A percentile compares a stretch with the other conserved stretches of the same genome.
Conservation (phyloP, 2,329 filamentous ascomycete species). For the Sporothrix inflata region DNA sequence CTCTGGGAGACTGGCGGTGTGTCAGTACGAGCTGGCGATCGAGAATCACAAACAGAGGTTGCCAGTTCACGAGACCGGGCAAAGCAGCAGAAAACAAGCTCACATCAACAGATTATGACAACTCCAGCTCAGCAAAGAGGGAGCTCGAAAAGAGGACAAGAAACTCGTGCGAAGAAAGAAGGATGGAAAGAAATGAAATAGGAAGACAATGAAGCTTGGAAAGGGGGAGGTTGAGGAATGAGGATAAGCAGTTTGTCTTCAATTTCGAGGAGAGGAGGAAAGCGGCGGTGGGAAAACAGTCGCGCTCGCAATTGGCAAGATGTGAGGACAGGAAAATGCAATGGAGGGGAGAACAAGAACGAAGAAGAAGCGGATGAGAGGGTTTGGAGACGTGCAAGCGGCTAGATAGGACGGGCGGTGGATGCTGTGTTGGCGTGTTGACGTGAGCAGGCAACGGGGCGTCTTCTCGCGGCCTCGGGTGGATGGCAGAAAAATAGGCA, state of each 20-base stretch:
- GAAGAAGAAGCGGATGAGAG: conserved; percentile 8
- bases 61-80: not conserved
- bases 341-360: not conserved
- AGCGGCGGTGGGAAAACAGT: conserved; percentile 5
- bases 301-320: conserved; percentile 14
- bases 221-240: not conserved
- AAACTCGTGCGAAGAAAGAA: conserved; percentile 4
- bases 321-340: conserved; percentile 16
- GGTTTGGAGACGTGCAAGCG: conserved; percentile 40
- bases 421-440: conserved; percentile 4
- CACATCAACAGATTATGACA: conserved; percentile 22
- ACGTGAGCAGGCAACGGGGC: not conserved
- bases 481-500: conserved; percentile 25
- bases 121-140: conserved; percentile 38
- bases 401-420: conserved; percentile 1
- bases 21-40: not conserved
- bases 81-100: not conserved
- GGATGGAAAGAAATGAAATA: not conserved
- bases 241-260: conserved; percentile 8
- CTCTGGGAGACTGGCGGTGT: conserved; percentile 12
- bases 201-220: not conserved
- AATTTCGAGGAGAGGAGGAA: not conserved
- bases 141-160: conserved; percentile 25
- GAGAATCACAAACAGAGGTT: not conserved
- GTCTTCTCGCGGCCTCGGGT: conserved; percentile 26